Evolutionary conservation across 495 filamentous ascomycete genomes (phyloP).

Genomic region (Lichina pygmaea): DNA sequence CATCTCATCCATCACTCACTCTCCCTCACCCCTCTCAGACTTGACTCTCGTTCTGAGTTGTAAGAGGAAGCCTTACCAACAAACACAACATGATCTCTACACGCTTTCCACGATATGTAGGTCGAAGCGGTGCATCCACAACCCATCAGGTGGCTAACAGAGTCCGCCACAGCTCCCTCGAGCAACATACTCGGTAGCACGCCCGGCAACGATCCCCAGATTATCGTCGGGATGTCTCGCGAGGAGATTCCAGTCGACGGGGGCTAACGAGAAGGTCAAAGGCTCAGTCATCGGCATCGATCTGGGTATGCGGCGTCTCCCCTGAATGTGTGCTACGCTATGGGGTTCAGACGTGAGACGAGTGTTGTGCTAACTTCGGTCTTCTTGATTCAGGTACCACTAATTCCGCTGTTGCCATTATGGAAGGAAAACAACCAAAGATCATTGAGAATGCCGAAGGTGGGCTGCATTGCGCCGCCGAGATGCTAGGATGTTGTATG

Average conservation of each 20-base stretch:
- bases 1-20: too few relatives aligned
- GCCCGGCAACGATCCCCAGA: slow-evolving; percentile 16
- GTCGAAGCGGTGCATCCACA: too few relatives aligned
- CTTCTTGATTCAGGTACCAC: slow-evolving; percentile 43
- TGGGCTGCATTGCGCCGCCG: slow-evolving; percentile 15
- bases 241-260: slow-evolving; percentile 60
- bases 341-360: not conserved
- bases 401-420: slow-evolving; percentile 90
- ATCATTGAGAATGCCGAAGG: slow-evolving; percentile 97
- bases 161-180: slow-evolving; percentile 29
- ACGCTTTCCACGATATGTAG: too few relatives aligned
- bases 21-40: too few relatives aligned
- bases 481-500: slow-evolving; percentile 3
- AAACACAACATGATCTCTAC: too few relatives aligned
- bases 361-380: slow-evolving; percentile 8
- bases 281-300: slow-evolving; percentile 96
- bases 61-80: too few relatives aligned
- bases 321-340: not conserved
- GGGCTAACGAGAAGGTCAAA: slow-evolving; percentile 68
- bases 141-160: too few relatives aligned
- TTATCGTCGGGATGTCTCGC: slow-evolving; percentile 26
- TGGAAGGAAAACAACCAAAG: slow-evolving; percentile 85
- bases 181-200: slow-evolving; percentile 24
- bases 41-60: too few relatives aligned
- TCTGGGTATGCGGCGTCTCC: slow-evolving; percentile 36